Evolutionary conservation across 148 eudicot species (phyloP).

Genomic region (Limonium bicolor): DNA sequence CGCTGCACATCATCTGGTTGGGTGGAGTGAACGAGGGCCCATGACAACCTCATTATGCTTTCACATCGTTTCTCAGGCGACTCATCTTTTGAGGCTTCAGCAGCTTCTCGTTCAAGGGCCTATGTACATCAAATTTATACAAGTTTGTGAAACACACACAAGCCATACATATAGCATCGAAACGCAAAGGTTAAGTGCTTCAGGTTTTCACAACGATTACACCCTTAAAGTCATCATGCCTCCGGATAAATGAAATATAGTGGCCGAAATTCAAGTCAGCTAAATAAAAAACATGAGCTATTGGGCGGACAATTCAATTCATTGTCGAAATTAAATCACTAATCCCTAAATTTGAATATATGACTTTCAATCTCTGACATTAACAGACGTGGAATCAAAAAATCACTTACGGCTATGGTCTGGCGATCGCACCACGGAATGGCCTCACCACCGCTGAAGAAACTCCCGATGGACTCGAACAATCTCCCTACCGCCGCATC

Average conservation of each 20-base stretch:
- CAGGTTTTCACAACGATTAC: not conserved
- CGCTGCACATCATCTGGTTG: constrained; percentile 41
- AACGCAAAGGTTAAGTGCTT: not conserved
- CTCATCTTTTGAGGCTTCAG: constrained; percentile 32
- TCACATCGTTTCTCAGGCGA: constrained; percentile 26
- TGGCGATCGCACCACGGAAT: constrained; percentile 66
- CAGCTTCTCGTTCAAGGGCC: constrained; percentile 58
- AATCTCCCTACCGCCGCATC: constrained; percentile 29
- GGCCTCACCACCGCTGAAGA: constrained; percentile 62
- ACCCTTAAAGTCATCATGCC: not conserved
- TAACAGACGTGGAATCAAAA: not conserved
- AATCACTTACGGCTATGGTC: constrained; percentile 35
- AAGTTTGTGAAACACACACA: not conserved
- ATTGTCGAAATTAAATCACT: not conserved
- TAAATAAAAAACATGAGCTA: not conserved
- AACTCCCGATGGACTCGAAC: constrained; percentile 50
- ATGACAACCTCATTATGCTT: constrained; percentile 41
- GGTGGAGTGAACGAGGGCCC: constrained; percentile 58
- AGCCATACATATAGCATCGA: not conserved
- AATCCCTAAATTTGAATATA: not conserved
- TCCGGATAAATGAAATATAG: not conserved
- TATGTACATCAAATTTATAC: not conserved
- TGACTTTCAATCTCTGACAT: too few relatives aligned
- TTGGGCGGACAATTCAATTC: not conserved
- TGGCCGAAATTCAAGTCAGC: not conserved